Evolutionary conservation across 2,329 filamentous ascomycete genomes (phyloP).

Genomic region (Calonectria multiphialidica): DNA sequence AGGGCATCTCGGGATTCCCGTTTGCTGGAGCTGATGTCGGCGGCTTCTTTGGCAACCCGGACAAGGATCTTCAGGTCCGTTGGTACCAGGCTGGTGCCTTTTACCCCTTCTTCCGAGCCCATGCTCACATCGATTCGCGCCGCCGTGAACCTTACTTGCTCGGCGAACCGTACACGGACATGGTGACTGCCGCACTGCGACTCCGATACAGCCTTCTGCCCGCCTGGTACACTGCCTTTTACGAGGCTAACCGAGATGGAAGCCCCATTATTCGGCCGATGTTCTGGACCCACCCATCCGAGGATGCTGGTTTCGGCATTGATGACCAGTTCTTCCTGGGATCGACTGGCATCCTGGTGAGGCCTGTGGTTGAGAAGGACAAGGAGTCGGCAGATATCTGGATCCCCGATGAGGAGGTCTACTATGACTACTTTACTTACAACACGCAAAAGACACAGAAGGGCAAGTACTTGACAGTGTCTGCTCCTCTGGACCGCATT

Average conservation of each 20-base stretch:
- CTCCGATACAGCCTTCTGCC: slow-evolving; percentile 91
- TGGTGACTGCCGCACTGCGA: slow-evolving; percentile 88
- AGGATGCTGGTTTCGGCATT: slow-evolving; percentile 87
- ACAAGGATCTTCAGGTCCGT: slow-evolving; percentile 88
- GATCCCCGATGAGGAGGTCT: slow-evolving; percentile 88
- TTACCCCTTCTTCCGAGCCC: slow-evolving; percentile 97
- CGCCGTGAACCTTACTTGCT: slow-evolving; percentile 93
- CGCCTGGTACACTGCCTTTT: slow-evolving; percentile 97
- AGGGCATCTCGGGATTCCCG: slow-evolving; percentile 92
- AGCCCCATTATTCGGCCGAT: slow-evolving; percentile 92
- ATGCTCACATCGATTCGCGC: slow-evolving; percentile 96
- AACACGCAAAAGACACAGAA: slow-evolving; percentile 76
- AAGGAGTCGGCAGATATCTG: slow-evolving; percentile 82
- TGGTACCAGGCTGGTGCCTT: slow-evolving; percentile 98
- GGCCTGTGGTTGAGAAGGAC: slow-evolving; percentile 86
- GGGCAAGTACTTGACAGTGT: slow-evolving; percentile 76
- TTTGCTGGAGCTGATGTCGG: slow-evolving; percentile 97
- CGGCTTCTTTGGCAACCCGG: slow-evolving; percentile 97
- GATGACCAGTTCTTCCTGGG: slow-evolving; percentile 96
- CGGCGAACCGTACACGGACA: slow-evolving; percentile 85
- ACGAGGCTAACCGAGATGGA: slow-evolving; percentile 84
- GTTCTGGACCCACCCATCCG: slow-evolving; percentile 90
- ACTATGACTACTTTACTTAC: slow-evolving; percentile 97
- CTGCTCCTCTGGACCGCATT: slow-evolving; percentile 86
- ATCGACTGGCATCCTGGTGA: slow-evolving; percentile 88